A percentile compares a stretch with the other conserved stretches of the same genome.
phyloP scores from a whole-genome alignment of 2,329 filamentous ascomycete species.

The Epichloe bromicola region DNA sequence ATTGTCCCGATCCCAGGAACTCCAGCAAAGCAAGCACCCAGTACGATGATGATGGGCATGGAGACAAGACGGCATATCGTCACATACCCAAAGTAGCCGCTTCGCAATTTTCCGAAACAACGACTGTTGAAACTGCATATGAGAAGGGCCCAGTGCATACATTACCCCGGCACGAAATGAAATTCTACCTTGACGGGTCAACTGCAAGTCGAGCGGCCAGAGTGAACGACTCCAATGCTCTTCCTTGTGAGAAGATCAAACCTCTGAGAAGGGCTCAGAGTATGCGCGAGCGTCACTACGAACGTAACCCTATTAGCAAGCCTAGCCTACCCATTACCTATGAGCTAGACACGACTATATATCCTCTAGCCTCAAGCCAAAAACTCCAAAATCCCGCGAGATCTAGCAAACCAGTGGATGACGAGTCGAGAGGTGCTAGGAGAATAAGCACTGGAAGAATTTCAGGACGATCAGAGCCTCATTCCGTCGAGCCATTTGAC shows the following conservation, averaged over 20 bases:
- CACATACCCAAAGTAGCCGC: conserved; percentile 43
- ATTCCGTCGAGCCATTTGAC: conserved; percentile 2
- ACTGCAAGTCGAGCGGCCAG: conserved; percentile 9
- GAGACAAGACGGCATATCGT: conserved; percentile 21
- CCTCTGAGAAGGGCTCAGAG: conserved; percentile 25
- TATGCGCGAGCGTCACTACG: conserved; percentile 24
- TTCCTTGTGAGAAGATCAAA: conserved; percentile 22
- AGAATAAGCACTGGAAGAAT: conserved; percentile 27
- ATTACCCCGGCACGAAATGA: conserved; percentile 29
- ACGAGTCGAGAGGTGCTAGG: conserved; percentile 11
- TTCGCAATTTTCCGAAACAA: conserved; percentile 39
- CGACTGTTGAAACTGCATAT: conserved; percentile 30
- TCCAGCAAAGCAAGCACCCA: conserved; percentile 8
- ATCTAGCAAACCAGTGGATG: conserved; percentile 4
- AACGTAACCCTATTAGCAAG: conserved; percentile 30
- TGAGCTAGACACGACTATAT: conserved; percentile 17
- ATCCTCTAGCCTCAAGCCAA: conserved; percentile 12
- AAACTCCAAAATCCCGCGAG: conserved; percentile 19
- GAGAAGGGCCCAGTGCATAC: conserved; percentile 27
- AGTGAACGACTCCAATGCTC: conserved; percentile 15
- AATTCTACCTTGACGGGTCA: conserved; percentile 24
- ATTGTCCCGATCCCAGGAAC: conserved; percentile 2
- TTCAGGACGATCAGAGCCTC: conserved; percentile 9
- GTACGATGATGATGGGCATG: conserved; percentile 6
- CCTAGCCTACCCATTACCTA: conserved; percentile 23